Evolutionary conservation across 2,329 filamentous ascomycete genomes (phyloP).

Genomic region (Calonectria crousiana): DNA sequence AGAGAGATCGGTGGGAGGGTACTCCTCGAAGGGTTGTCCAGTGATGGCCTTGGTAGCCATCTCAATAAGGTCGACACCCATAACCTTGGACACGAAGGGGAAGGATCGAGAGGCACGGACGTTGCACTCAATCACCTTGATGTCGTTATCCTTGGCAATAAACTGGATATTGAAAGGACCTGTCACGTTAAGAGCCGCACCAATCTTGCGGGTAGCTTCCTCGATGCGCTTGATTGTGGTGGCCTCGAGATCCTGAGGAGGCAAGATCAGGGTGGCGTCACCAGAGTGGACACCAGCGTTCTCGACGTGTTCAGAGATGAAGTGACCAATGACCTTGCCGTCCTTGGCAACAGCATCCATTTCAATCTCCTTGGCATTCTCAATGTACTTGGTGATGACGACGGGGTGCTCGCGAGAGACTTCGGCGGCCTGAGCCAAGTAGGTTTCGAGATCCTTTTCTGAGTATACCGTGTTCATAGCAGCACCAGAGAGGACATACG

Average conservation of each 20-base stretch:
- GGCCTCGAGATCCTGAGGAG: constrained; percentile 90
- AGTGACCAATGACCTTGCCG: constrained; percentile 91
- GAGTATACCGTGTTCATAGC: constrained; percentile 99
- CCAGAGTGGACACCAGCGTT: constrained; percentile 99
- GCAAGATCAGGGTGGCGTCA: constrained; percentile 94
- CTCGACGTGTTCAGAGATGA: constrained; percentile 98
- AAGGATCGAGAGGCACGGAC: constrained; percentile 96
- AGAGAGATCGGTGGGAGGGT: constrained; percentile 81
- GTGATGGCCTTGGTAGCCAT: constrained; percentile 99
- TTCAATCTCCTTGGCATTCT: constrained; percentile 99
- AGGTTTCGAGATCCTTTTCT: constrained; percentile 88
- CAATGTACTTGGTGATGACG: constrained; percentile 99
- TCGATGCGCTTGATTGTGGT: constrained; percentile 93
- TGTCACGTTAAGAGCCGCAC: constrained; percentile 91
- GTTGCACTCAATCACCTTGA: constrained; percentile 99
- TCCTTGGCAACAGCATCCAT: constrained; percentile 98
- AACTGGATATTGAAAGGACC: constrained; percentile 99
- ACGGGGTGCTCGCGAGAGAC: constrained; percentile 97
- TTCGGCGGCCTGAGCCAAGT: constrained; percentile 89
- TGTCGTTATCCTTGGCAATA: constrained; percentile 99
- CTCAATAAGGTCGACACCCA: constrained; percentile 97
- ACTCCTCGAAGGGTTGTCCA: constrained; percentile 83
- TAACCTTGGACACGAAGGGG: constrained; percentile 98
- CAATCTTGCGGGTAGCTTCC: constrained; percentile 96
- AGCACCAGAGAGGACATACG: constrained; percentile 95